These are phyloP conservation scores for Yarrowia hollandica DNA, from an alignment of 805 yeast species.

Conservation along the genomic window DNA sequence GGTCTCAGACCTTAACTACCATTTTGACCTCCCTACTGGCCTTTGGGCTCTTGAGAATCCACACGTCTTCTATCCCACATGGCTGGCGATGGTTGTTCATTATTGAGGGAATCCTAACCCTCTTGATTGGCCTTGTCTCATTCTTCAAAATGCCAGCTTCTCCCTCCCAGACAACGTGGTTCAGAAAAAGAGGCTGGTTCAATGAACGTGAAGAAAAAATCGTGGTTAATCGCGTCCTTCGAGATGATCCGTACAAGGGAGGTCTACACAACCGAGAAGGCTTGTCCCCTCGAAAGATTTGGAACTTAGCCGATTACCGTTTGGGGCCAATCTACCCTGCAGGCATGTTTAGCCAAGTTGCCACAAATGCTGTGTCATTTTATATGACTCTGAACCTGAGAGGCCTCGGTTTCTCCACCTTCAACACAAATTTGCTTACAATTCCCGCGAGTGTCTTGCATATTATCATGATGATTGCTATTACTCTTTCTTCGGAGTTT, in stretches of 20 bases:
- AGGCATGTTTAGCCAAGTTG: conserved; percentile 50
- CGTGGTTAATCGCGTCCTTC: conserved; percentile 55
- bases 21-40: conserved; percentile 52
- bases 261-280: conserved; percentile 65
- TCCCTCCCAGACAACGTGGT: conserved; percentile 52
- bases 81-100: conserved; percentile 71
- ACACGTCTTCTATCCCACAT: conserved; percentile 31
- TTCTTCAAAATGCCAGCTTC: conserved; percentile 57
- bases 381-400: conserved; percentile 54
- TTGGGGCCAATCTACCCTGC: conserved; percentile 55
- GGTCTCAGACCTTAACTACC: conserved; percentile 52
- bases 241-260: conserved; percentile 66
- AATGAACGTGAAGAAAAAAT: conserved; percentile 57
- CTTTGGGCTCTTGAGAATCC: conserved; percentile 50
- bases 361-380: conserved; percentile 41
- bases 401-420: conserved; percentile 53
- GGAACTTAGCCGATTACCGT: conserved; percentile 50
- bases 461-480: conserved; percentile 28
- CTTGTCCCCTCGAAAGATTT: conserved; percentile 45
- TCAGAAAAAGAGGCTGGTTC: conserved; percentile 53
- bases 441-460: conserved; percentile 40
- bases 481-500: conserved; percentile 30
- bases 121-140: conserved; percentile 51
- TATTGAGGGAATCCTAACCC: conserved; percentile 61
- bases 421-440: conserved; percentile 52